Evolutionary conservation across 179 eudicot species (phyloP).

Genomic region (Silene coronaria): DNA sequence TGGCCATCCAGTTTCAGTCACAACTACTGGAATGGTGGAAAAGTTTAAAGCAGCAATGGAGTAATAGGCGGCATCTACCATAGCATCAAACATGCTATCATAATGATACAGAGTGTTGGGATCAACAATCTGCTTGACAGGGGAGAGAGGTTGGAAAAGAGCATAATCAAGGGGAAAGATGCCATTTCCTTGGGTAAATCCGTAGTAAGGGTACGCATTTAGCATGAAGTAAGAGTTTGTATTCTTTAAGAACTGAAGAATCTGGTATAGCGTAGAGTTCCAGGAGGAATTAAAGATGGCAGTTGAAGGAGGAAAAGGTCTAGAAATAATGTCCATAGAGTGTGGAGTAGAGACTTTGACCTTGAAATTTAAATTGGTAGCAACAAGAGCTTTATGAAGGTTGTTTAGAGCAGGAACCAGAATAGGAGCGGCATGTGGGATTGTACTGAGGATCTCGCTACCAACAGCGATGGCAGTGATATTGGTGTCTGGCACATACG

Average conservation of each 20-base stretch:
- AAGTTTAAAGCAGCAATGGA: conserved; percentile 61
- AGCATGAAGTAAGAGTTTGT: conserved; percentile 76
- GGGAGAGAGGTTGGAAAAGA: conserved; percentile 58
- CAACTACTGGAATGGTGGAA: conserved; percentile 64
- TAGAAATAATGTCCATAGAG: conserved; percentile 59
- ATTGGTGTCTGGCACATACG: conserved; percentile 66
- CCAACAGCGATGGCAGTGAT: conserved; percentile 84
- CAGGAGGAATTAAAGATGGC: conserved; percentile 63
- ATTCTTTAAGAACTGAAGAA: conserved; percentile 66
- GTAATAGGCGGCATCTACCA: conserved; percentile 86
- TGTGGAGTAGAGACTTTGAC: conserved; percentile 79
- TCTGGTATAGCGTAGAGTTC: conserved; percentile 59
- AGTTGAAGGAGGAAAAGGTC: conserved; percentile 80
- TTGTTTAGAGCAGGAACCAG: conserved; percentile 68
- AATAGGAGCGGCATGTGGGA: conserved; percentile 68
- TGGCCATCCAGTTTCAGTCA: conserved; percentile 96
- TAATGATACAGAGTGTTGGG: conserved; percentile 78
- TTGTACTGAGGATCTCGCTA: conserved; percentile 57
- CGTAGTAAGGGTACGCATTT: conserved; percentile 80
- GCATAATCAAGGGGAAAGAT: conserved; percentile 81
- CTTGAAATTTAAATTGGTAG: conserved; percentile 53
- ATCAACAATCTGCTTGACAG: conserved; percentile 75
- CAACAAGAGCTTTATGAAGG: conserved; percentile 67
- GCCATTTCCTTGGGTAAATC: conserved; percentile 56
- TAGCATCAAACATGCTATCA: conserved; percentile 83